Conservation (phyloP, 768 basidiomycete species). For the Tricholomella constricta region DNA sequence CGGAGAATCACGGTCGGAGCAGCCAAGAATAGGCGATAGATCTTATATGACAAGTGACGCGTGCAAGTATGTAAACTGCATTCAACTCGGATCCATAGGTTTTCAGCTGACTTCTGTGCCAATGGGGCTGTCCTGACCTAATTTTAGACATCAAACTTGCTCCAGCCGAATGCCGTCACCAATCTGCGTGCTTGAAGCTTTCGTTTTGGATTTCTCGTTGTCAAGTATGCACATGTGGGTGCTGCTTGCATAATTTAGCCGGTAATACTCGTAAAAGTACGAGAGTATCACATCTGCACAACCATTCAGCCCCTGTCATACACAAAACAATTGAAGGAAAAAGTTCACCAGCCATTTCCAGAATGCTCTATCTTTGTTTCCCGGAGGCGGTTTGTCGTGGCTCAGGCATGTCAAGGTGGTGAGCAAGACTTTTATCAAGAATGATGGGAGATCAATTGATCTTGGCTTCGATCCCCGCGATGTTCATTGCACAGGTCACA, state of each 20-base stretch:
- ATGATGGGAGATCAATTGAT: slow-evolving; percentile 29
- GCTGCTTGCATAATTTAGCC: too few species aligned
- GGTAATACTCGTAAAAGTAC: too few species aligned
- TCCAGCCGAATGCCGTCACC: too few species aligned
- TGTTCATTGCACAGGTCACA: slow-evolving; percentile 81
- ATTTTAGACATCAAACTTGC: too few species aligned
- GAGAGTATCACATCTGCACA: too few species aligned
- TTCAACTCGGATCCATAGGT: background rate
- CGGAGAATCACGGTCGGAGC: background rate
- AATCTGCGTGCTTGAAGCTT: too few species aligned
- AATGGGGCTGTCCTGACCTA: too few species aligned
- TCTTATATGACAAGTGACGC: slow-evolving; percentile 2
- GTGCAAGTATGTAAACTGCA: background rate
- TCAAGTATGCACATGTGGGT: too few species aligned
- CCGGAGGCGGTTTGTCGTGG: slow-evolving; percentile 70
- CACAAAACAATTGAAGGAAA: background rate
- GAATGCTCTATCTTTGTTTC: slow-evolving; percentile 63
- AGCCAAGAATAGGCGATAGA: background rate
- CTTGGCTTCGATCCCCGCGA: slow-evolving; percentile 69
- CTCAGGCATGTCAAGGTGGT: slow-evolving; percentile 21
- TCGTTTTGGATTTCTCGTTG: too few species aligned
- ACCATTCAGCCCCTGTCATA: too few species aligned
- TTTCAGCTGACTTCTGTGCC: background rate
- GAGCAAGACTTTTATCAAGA: background rate
- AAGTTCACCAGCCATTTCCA: slow-evolving; percentile 77